Base-by-base conservation (phyloP, 2,329 filamentous ascomycete genomes). In the Fusarium equiseti region DNA sequence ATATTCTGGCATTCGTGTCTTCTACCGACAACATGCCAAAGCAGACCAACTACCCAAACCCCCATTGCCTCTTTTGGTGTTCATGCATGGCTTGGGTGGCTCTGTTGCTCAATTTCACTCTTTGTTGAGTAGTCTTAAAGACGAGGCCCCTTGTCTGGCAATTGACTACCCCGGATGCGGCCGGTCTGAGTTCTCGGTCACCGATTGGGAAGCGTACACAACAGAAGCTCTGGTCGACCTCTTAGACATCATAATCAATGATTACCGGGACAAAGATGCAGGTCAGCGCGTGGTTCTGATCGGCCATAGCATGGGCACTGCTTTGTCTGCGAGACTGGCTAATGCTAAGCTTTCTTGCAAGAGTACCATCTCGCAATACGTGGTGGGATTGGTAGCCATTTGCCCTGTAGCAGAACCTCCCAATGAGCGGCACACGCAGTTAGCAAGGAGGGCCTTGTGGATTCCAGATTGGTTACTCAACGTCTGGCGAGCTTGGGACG, bases 101-200 rank as follows among this genome's bases (percentile, higher is more conserved):
- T 97, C 93, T 1, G 87, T 94, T 26, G 91, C 94, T 13, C 96
- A 98, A 77, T 98, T 98, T 77, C 88, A 93, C 59, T 89, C 92
- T 31, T 83, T 98, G 8, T 82, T 98, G 18, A 91, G 89, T 22
- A 96, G 93, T 79, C 85, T 99, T 50, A 88, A 92, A 53, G 94
- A 97, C 77, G 84, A 94, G 51, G 94, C 92, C 15, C 91, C 94
- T 50, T 97, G 95, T 78, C 86, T 81, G 70, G 92, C 94, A 6
- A 90, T 98, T 68, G 96, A 99, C 78, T 85, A 98, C 6, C 95
- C 96, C 2, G 96, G 96, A 42, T 97, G 95, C 75, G 96, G 96
- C 31, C 84, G 91, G 24, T 98, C 95, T 4, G 83, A 86, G 11
- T 97, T 95, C 79, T 83, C 87, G 18, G 91, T 92, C 22, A 88